phyloP scores from a whole-genome alignment of 139 green algal genomes.

The Volvox reticuliferus region DNA sequence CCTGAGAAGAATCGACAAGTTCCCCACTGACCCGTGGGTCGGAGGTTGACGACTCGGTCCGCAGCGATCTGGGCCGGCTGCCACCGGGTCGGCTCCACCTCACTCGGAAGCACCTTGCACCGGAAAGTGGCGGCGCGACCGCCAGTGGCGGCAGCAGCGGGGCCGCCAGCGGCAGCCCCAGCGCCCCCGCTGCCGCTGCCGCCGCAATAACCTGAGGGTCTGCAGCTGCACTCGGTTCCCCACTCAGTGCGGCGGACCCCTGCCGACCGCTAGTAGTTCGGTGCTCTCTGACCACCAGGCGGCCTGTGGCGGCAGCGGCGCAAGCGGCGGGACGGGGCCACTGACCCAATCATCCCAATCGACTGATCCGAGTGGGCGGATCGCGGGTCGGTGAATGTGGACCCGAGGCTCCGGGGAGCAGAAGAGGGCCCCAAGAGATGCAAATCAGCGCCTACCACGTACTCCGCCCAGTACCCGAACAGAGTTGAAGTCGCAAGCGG shows the following conservation, averaged over 20 bases:
- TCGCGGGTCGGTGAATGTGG: too few relatives aligned
- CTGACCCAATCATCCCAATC: too few relatives aligned
- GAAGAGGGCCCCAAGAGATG: too few relatives aligned
- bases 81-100: conserved; percentile 2
- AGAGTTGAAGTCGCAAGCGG: too few relatives aligned
- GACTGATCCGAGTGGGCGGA: too few relatives aligned
- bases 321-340: too few relatives aligned
- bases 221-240: background rate
- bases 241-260: background rate
- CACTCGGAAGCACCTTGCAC: background rate
- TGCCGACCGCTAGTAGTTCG: background rate
- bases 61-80: background rate
- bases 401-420: too few relatives aligned
- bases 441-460: too few relatives aligned
- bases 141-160: background rate
- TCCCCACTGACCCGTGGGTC: conserved; percentile 16
- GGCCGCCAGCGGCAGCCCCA: background rate
- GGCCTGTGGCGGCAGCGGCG: background rate
- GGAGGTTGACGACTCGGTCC: background rate
- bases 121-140: background rate
- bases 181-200: too few relatives aligned
- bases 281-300: conserved; percentile 18
- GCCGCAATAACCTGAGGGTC: background rate
- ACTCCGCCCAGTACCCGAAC: too few relatives aligned
- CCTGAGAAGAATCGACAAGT: background rate